Base-by-base conservation (phyloP, 768 basidiomycete species). In the Mycena indigotica region DNA sequence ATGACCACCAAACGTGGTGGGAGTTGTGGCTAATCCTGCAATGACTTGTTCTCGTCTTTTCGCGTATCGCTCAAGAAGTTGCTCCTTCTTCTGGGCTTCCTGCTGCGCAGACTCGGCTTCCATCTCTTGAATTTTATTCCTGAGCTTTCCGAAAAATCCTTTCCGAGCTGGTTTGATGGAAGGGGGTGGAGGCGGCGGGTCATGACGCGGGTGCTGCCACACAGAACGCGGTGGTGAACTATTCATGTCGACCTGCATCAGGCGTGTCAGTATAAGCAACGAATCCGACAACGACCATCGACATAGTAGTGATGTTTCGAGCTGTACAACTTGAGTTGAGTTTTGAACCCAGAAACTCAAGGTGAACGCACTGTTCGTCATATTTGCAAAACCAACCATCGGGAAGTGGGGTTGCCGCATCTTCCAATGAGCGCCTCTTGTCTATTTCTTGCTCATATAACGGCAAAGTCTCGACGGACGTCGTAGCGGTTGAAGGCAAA, bases 291-390 rank as follows among this genome's bases (percentile, higher is more conserved):
- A 50, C 48, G 28, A 1, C 16, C 10, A 45, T 55, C 51, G 29
- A 58, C 62, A 58, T 63, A 63, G 8, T 54, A 63, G 41, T 63
- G 62, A 30, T 63, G 62, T 25, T 60, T 56, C 2, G 62, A 63
- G 40, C 58, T 63, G 39, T n/a, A 23, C 21, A 3, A 3, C 2
- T 16, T 41, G 50, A 55, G 52, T 24, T 15, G 21, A 1, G n/a
- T 28, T 15, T 13, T 17, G 5, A 2, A 15, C 32, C 10, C 21
- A 16, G 15, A 6, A 2, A 3, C 19, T 32, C n/a, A n/a, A 17
- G 16, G 41, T 21, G 15, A 23, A 53, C 61, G n/a, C 16, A 63
- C 61, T 56, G 45, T 2, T 44, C 23, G 38, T 63, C 62, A 5
- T 58, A 39, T 30, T 59, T 51, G 35, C 57, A 59, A 23, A 57